These are phyloP conservation scores for Mycena rebaudengoi DNA, from an alignment of 768 basidiomycete species.

Conservation along the genomic window DNA sequence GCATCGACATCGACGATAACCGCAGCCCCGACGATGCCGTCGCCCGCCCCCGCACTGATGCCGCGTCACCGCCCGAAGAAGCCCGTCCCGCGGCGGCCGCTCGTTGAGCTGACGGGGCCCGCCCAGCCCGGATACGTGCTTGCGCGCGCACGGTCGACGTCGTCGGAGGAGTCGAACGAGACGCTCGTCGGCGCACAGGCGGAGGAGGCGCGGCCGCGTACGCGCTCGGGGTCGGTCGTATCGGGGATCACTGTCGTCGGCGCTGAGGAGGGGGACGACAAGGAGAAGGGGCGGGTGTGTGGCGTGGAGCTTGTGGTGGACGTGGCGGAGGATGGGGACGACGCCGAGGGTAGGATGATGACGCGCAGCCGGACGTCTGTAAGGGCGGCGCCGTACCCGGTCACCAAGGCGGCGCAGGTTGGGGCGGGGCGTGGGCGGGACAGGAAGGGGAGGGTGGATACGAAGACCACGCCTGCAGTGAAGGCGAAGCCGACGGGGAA, in stretches of 20 bases:
- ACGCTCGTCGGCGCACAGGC: no score
- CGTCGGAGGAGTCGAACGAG: conserved; percentile 22
- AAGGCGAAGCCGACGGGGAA: conserved; percentile 40
- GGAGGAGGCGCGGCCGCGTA: no score
- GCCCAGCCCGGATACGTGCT: no score
- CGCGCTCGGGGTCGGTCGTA: conserved; percentile 49
- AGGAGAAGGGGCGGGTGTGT: conserved; percentile 21
- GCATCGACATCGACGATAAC: no score
- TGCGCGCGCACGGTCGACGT: conserved; percentile 4
- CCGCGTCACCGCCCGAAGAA: no score
- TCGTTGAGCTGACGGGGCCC: no score
- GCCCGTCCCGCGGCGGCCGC: no score
- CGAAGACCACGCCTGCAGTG: conserved; percentile 30
- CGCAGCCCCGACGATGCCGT: not conserved
- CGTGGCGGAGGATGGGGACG: conserved; percentile 19
- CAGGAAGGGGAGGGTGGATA: not conserved
- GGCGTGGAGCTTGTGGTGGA: not conserved
- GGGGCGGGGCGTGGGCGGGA: conserved; percentile 9
- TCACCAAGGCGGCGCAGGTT: conserved; percentile 5
- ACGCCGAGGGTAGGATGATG: conserved; percentile 5
- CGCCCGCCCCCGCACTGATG: not conserved
- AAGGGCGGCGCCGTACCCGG: conserved; percentile 11
- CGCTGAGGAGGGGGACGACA: conserved; percentile 26
- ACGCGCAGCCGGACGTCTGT: conserved; percentile 19
- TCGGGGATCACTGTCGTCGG: conserved; percentile 48